phyloP scores from a whole-genome alignment of 2,329 filamentous ascomycete genomes.

The Cryoendolithus antarcticus region DNA sequence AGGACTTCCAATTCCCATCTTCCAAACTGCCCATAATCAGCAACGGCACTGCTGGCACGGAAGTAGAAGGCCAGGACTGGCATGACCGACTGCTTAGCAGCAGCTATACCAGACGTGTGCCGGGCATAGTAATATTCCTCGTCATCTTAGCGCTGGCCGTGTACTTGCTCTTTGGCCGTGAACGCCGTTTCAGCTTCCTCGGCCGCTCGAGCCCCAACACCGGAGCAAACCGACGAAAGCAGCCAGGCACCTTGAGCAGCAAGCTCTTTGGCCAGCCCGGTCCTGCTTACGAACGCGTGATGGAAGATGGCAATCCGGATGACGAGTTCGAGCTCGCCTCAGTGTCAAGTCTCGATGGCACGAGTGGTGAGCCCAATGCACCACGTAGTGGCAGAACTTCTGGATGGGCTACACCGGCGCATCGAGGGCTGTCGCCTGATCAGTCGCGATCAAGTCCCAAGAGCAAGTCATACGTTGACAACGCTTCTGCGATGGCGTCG shows the following conservation, averaged over 20 bases:
- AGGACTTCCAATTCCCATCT: constrained; percentile 76
- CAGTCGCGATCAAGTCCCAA: constrained; percentile 16
- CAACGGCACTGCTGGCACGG: constrained; percentile 31
- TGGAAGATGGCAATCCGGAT: constrained; percentile 60
- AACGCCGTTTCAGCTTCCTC: constrained; percentile 47
- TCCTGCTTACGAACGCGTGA: constrained; percentile 61
- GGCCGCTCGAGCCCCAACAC: constrained; percentile 29
- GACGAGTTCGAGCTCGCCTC: constrained; percentile 68
- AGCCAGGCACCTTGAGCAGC: constrained; percentile 16
- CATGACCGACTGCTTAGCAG: constrained; percentile 51
- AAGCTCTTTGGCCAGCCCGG: constrained; percentile 52
- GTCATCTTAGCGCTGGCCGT: constrained; percentile 55
- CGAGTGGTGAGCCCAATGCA: too few species aligned
- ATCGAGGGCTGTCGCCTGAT: constrained; percentile 19
- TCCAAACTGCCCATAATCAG: constrained; percentile 25
- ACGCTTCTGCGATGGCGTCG: constrained; percentile 18
- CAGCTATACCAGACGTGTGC: constrained; percentile 53
- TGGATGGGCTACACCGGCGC: constrained; percentile 52
- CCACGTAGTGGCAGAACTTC: constrained; percentile 42
- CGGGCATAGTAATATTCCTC: constrained; percentile 66
- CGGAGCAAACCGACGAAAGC: constrained; percentile 23
- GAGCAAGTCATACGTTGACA: constrained; percentile 33
- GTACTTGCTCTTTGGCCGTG: constrained; percentile 68
- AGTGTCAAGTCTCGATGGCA: constrained; percentile 47
- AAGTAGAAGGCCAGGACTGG: constrained; percentile 35